Evolutionary conservation across 2,329 filamentous ascomycete species (phyloP).

Genomic region (Ascochyta rabiei): DNA sequence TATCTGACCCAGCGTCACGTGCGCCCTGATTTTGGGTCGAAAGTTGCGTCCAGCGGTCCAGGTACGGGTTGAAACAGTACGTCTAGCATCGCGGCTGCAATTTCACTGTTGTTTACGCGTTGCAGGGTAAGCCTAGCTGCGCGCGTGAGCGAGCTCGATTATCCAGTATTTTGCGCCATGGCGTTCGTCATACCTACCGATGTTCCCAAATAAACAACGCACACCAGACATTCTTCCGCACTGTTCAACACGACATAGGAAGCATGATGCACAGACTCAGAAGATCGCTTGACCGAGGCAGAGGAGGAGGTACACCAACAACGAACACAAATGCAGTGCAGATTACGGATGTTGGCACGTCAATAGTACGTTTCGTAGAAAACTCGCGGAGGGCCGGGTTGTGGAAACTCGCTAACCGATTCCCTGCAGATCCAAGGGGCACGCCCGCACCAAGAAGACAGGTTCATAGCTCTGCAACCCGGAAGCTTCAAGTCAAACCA

Average conservation of each 20-base stretch:
- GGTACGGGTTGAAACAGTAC: background rate
- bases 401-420: slow-evolving; percentile 23
- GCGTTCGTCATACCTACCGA: slow-evolving; percentile 26
- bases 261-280: slow-evolving; percentile 15
- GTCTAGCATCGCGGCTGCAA: background rate
- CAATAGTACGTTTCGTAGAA: slow-evolving; percentile 10
- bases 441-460: slow-evolving; percentile 31
- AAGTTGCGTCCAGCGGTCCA: background rate
- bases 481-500: slow-evolving; percentile 29
- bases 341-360: slow-evolving; percentile 7
- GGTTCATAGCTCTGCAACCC: slow-evolving; percentile 25
- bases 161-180: slow-evolving; percentile 20
- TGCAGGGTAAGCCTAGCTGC: background rate
- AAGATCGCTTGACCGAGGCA: slow-evolving; percentile 10
- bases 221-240: background rate
- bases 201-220: background rate
- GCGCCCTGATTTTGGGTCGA: background rate
- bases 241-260: slow-evolving; percentile 14
- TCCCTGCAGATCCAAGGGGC: slow-evolving; percentile 29
- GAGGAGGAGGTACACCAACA: background rate
- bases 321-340: background rate
- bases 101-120: background rate
- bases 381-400: background rate
- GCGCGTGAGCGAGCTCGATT: background rate
- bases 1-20: background rate